Evolutionary conservation across 2,329 filamentous ascomycete genomes (phyloP), one percentile per base, ranked within the genome.

Genomic region (Stachybotrys chartarum): DNA sequence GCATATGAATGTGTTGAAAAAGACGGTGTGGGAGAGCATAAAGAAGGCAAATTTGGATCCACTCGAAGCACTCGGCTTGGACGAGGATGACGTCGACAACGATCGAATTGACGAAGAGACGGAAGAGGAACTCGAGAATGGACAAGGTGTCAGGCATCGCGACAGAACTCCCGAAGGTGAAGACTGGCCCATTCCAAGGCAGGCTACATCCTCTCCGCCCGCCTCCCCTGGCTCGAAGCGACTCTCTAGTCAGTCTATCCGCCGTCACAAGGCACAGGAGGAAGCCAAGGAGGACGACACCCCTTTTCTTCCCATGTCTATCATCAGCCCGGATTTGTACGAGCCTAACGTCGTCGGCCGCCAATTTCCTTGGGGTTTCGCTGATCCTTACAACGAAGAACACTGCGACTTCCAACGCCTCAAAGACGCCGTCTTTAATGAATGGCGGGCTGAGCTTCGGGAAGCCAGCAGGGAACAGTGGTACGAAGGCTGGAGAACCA

Each of bases 361-460:
- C 57, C 86, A 87, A 60, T 99, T 97, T 70, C 90, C 94, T 0
- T 99, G 94, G 94, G 94, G 94, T 7, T 95, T 97, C 63, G 94
- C 94, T 5, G 91, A 97, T 67, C 94, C 94, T 0, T 92, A 94
- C 76, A 87, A 97, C 65, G 80, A 86, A 32, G 84, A 89, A 63
- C 94, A 99, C 74, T 99, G 94, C 74, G 94, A 99, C 72, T 99
- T 97, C 70, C 78, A 88, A 55, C 87, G 87, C 59, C 81, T 99
- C 62, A 94, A 94, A 74, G 92, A 97, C 57, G 86, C 88, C 7
- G 89, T 99, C 35, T 99, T 99, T 71, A 85, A 79, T 61, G 93
- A 97, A 67, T 99, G 94, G 94, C 87, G 93, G 52, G 82, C 82
- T 48, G 94, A 99, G 68, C 78, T 99, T 57, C 87, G 93, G 58